Base-by-base conservation (phyloP, 768 basidiomycete genomes). In the Suillus ampliporus region DNA sequence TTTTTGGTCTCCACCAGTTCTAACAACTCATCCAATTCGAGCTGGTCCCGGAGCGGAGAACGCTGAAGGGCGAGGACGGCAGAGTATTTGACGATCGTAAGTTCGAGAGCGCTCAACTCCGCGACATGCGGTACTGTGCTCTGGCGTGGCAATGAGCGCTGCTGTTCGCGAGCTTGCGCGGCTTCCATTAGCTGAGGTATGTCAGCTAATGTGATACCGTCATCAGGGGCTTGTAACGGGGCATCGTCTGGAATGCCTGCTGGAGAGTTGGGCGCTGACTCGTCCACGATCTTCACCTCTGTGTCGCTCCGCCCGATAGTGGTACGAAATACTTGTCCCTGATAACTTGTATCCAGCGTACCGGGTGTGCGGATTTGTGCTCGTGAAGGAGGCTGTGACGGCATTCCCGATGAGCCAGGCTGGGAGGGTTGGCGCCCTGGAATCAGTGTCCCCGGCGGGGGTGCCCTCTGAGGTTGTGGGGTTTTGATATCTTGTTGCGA, bases 1-100 rank as follows among this genome's bases (percentile, higher is more conserved):
- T 97, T 98, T 83, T 97, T 93, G 23, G 82, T 82, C 74, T 98
- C 96, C 34, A 99, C 86, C 74, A 97, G 81, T 77, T 99, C 97
- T 67, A 98, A 75, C 58, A 99, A 82, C 72, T 99, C 97, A 64
- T 99, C 97, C 67, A 98, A 71, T 67, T 97, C 95, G 61, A 95
- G 88, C 58, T 90, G 86, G 64, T 94, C 92, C 66, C 84, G 86
- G 35, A 99, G 76, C 11, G 91, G 87, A 5, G 91, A 93, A 66
- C 89, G 84, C 64, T 88, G 86, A 51, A 99, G 80, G 9, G 87
- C 85, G 7, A 96, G 81, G 2, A 98, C 86, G 3, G 96, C 95
- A 60, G 89, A 90, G 74, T 98, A 93, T 76, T 95, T 96, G 74
- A 98, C 86, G 65, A 99, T 93, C 5, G 93, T 87, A 61, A 93